Evolutionary conservation across 139 green algal species (phyloP), one percentile per base, ranked within the genome.

Genomic region (Chlorella sorokiniana): DNA sequence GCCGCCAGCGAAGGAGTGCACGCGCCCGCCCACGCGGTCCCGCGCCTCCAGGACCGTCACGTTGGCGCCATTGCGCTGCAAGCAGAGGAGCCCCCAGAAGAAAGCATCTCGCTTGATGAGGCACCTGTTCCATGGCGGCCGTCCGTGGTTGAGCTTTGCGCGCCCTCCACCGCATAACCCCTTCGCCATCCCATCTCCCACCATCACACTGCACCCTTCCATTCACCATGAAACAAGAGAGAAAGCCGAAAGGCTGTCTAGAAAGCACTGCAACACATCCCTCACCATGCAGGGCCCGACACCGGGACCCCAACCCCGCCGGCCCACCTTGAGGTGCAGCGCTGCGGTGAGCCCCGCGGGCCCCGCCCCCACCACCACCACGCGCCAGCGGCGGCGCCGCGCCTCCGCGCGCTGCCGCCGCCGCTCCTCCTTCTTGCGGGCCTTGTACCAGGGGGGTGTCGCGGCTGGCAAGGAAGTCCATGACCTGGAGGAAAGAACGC

Each of bases 31-130:
- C 51, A 95, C 86, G 4, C 91, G 87, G 10, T 95, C 79, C 20
- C 91, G 65, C 5, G 93, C 95, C 86, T 98, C 95, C 56, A 98
- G 89, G 51, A 98, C 92, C 27, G 89, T 82, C 44, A 92, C 90
- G 31, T 92, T 83, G 7, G 91, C 82, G 1, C 89, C 88, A 70
- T 90, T 85, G 40, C 88, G 83, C 86, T 93, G 85, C 77, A 86
- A 51, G 3, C 23, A 29, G 68, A 61, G 40, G 7, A 4, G 48
- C 48, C 16, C 11, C 48, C 48, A 56, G 16, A 56, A 16, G 48
- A 16, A 56, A 56, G 48, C 48, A 16, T 56, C 48, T 16, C 48
- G 11, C 14, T 56, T n/a, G n/a, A n/a, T n/a, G n/a, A n/a, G n/a
- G n/a, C n/a, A n/a, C n/a, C n/a, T n/a, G n/a, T n/a, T n/a, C n/a